Evolutionary conservation across 768 basidiomycete genomes (phyloP).

Genomic region (Suillus weaverae): DNA sequence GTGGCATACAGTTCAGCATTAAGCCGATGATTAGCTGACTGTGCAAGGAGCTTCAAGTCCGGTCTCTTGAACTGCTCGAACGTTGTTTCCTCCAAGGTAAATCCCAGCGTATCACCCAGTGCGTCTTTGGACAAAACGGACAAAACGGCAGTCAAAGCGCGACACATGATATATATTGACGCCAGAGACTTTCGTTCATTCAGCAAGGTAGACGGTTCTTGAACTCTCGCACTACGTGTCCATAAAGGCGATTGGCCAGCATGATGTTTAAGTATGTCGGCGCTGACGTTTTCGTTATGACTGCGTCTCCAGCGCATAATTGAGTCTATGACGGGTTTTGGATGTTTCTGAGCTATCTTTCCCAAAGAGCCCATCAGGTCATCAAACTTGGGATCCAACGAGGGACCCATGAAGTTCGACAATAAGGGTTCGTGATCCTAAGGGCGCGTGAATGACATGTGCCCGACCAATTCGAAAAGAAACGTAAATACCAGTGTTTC

Average conservation of each 20-base stretch:
- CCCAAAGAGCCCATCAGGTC: conserved; percentile 82
- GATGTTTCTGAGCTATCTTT: conserved; percentile 80
- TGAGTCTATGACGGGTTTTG: conserved; percentile 82
- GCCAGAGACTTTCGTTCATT: conserved; percentile 78
- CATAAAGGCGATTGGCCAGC: conserved; percentile 36
- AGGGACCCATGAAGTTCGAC: conserved; percentile 64
- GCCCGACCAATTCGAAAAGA: not conserved
- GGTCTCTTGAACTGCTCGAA: conserved; percentile 83
- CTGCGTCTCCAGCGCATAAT: conserved; percentile 85
- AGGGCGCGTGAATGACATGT: not conserved
- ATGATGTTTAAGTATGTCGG: conserved; percentile 51
- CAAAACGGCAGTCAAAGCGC: conserved; percentile 78
- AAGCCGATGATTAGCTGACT: conserved; percentile 73
- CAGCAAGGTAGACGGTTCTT: conserved; percentile 52
- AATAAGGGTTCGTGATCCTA: conserved; percentile 74
- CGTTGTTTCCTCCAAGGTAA: conserved; percentile 81
- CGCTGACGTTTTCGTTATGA: conserved; percentile 55
- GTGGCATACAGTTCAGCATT: conserved; percentile 84
- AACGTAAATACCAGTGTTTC: conserved; percentile 57
- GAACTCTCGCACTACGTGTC: conserved; percentile 34
- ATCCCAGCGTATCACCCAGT: conserved; percentile 74
- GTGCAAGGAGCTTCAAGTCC: conserved; percentile 61
- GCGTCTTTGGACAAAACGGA: conserved; percentile 73
- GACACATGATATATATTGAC: conserved; percentile 87
- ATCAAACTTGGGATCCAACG: conserved; percentile 79